Evolutionary conservation across 2,329 filamentous ascomycete species (phyloP), one percentile per base, ranked within the genome.

Genomic region (Periconia digitata): DNA sequence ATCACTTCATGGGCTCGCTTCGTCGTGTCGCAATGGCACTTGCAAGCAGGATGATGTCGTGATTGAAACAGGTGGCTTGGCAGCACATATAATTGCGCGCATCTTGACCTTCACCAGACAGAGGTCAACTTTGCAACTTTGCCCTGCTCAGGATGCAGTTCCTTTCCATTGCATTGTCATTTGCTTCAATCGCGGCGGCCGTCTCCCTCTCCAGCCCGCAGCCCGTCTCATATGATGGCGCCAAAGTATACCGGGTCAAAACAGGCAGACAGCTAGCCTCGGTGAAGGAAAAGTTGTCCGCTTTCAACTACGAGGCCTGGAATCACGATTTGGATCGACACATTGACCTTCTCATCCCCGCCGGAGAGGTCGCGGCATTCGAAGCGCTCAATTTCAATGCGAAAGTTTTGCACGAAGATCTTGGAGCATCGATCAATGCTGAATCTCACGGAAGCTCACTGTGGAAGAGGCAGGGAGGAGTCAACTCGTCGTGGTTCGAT

Each of bases 331-430:
- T 55, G 21, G 53, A 51, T 32, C 58, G 55, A 2, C 61, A 72
- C 50, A 69, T 75, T 38, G 76, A 78, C 51, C 57, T 78, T 39
- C 69, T 73, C n/a, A 64, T 78, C 43, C 62, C 74, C 13, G 69
- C 69, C 12, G 62, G 69, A 8, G 64, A 74, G 29, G 46, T 75
- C 17, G 55, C 59, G 1, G 64, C 63, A 6, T 77, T 78, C 50
- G 56, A 75, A 39, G 56, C 65, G n/a, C 55, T 72, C 15, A 64
- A 61, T 13, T 57, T 75, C 27, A 59, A 66, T 21, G 59, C 55
- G 3, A 61, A 69, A 38, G 54, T 71, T 15, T 70, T 79, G 64
- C 74, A 78, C 47, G 67, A 70, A 24, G 65, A 79, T 56, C 64
- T 79, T 6, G 75, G 74, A 15, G 59, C 59, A 8, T 71, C 73